Evolutionary conservation across 202 grass and related monocot genomes (phyloP).

Genomic region (Sporobolus alterniflorus): DNA sequence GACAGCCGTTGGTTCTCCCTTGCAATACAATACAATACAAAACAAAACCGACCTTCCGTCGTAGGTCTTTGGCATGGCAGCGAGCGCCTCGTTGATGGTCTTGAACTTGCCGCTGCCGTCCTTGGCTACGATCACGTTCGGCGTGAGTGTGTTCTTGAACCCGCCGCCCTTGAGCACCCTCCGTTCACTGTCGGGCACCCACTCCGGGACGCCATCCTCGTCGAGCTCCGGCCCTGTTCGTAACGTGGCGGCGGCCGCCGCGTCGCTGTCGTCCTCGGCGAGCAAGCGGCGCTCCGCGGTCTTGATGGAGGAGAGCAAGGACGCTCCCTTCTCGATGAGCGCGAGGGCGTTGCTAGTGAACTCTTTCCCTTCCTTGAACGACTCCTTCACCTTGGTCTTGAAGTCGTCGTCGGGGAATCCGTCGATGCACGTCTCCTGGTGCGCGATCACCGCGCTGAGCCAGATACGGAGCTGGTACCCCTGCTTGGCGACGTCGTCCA

Average conservation of each 20-base stretch:
- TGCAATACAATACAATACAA: no score
- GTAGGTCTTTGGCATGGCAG: conserved; percentile 59
- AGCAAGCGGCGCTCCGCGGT: conserved; percentile 47
- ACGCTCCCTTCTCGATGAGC: conserved; percentile 59
- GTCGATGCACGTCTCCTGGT: conserved; percentile 91
- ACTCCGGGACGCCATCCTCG: conserved; percentile 61
- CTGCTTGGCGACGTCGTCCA: conserved; percentile 52
- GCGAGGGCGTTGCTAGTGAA: conserved; percentile 83
- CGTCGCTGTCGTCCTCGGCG: not conserved
- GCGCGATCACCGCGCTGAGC: conserved; percentile 79
- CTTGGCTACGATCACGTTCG: conserved; percentile 78
- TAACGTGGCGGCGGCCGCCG: not conserved
- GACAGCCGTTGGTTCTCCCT: no score
- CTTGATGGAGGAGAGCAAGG: conserved; percentile 50
- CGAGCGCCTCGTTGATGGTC: conserved; percentile 76
- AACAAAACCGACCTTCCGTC: conserved; percentile 47
- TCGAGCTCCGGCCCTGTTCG: conserved; percentile 3
- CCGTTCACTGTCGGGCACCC: conserved; percentile 60
- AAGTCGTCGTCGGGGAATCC: conserved; percentile 81
- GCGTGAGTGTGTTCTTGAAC: conserved; percentile 49
- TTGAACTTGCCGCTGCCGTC: conserved; percentile 84
- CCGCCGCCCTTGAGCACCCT: conserved; percentile 63
- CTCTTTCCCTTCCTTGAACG: conserved; percentile 60
- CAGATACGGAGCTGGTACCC: conserved; percentile 62
- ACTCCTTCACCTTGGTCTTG: conserved; percentile 65